phyloP scores from a whole-genome alignment of 352 stramenopile species.

The Phytophthora citricola region DNA sequence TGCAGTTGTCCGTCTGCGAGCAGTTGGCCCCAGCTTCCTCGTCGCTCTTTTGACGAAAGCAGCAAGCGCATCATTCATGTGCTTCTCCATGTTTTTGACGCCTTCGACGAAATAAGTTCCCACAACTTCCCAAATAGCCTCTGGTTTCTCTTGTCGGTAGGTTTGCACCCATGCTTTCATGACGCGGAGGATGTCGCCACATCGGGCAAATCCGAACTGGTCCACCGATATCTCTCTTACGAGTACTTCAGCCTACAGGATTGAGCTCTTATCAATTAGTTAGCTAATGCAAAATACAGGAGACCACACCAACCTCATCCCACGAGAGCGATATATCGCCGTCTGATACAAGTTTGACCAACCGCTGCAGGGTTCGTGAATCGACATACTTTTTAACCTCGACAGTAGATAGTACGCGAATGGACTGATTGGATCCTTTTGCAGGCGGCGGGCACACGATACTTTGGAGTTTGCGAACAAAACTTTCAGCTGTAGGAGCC shows the following conservation, averaged over 20 bases:
- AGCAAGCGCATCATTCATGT: slow-evolving; percentile 23
- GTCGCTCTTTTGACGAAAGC: slow-evolving; percentile 15
- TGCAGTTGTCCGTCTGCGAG: slow-evolving; percentile 13
- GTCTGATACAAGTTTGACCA: slow-evolving; percentile 54
- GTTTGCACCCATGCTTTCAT: slow-evolving; percentile 50
- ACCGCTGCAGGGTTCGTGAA: slow-evolving; percentile 44
- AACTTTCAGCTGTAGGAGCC: slow-evolving; percentile 28
- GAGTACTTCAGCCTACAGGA: slow-evolving; percentile 41
- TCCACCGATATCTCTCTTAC: slow-evolving; percentile 42
- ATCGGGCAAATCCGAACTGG: slow-evolving; percentile 53
- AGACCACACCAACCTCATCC: slow-evolving; percentile 34
- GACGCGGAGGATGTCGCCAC: slow-evolving; percentile 57
- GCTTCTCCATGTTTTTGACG: slow-evolving; percentile 26
- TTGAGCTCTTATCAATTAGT: background rate
- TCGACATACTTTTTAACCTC: slow-evolving; percentile 52
- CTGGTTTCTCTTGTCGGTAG: slow-evolving; percentile 30
- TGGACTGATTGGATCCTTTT: slow-evolving; percentile 20
- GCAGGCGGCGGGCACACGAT: slow-evolving; percentile 24
- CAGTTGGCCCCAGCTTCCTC: slow-evolving; percentile 4
- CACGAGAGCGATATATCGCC: slow-evolving; percentile 35
- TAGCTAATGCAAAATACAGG: background rate
- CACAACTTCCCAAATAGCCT: slow-evolving; percentile 47
- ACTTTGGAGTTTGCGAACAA: slow-evolving; percentile 45
- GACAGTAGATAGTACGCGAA: slow-evolving; percentile 17
- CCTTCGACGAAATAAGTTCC: slow-evolving; percentile 20